Evolutionary conservation across 2,329 filamentous ascomycete genomes (phyloP).

Genomic region (Rhynchosporium agropyri): DNA sequence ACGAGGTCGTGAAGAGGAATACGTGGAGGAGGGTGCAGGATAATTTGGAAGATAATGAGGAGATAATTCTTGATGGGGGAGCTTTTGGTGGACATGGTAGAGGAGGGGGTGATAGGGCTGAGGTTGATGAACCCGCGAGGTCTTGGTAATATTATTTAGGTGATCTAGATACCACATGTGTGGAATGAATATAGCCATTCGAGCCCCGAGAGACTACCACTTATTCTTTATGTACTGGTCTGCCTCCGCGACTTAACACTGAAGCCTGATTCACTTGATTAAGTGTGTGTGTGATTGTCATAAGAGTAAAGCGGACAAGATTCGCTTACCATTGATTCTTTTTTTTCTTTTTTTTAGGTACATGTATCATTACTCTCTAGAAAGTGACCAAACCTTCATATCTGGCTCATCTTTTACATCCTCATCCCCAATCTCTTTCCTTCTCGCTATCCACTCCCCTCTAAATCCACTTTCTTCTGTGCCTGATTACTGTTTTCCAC

Average conservation of each 20-base stretch:
- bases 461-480: not conserved
- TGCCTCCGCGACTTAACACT: too few relatives aligned
- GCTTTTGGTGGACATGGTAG: conserved; percentile 34
- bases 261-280: too few relatives aligned
- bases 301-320: too few relatives aligned
- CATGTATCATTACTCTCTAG: too few relatives aligned
- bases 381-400: too few relatives aligned
- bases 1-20: conserved; percentile 36
- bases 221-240: too few relatives aligned
- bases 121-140: conserved; percentile 35
- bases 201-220: too few relatives aligned
- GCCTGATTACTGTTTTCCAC: conserved; percentile 24
- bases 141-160: not conserved
- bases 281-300: too few relatives aligned
- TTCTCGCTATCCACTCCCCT: not conserved
- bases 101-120: conserved; percentile 23
- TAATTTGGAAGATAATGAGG: conserved; percentile 47
- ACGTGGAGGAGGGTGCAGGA: conserved; percentile 48
- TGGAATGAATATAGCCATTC: not conserved
- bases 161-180: not conserved
- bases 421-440: too few relatives aligned
- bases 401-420: not conserved
- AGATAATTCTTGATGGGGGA: conserved; percentile 46
- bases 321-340: too few relatives aligned
- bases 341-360: too few relatives aligned